These are phyloP conservation scores for Nyssa sinensis DNA, from an alignment of 148 eudicot species.

Conservation along the genomic window DNA sequence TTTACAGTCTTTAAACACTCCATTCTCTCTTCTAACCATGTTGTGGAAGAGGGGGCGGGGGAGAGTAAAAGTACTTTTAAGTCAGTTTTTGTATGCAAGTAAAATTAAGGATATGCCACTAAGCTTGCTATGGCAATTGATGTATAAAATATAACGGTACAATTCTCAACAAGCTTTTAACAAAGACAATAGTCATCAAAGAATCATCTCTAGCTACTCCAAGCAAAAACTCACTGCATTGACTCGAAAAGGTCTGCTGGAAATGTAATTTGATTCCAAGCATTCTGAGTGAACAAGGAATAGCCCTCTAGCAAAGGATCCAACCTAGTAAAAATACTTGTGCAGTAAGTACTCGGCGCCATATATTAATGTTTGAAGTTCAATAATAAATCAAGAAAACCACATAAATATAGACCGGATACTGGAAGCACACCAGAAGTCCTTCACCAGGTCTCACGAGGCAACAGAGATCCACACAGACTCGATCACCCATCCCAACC, in stretches of 20 bases:
- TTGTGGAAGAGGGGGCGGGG: constrained; percentile 16
- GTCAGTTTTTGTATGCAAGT: not conserved
- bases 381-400: constrained; percentile 1
- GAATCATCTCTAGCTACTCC: not conserved
- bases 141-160: not conserved
- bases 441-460: constrained; percentile 96
- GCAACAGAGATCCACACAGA: constrained; percentile 95
- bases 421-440: constrained; percentile 56
- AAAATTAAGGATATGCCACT: not conserved
- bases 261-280: constrained; percentile 86
- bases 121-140: constrained; percentile 29
- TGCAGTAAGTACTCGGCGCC: not conserved
- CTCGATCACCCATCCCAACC: constrained; percentile 96
- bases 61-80: not conserved
- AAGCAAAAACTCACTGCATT: constrained; percentile 67
- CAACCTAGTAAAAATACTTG: constrained; percentile 50
- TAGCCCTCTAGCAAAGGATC: constrained; percentile 93
- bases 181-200: not conserved
- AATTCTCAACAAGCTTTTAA: not conserved
- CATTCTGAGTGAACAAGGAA: constrained; percentile 98
- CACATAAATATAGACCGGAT: not conserved
- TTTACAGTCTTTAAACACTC: too few relatives aligned
- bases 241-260: constrained; percentile 96
- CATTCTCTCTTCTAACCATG: constrained; percentile 19
- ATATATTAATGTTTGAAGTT: not conserved